A percentile compares a stretch with the other conserved stretches of the same genome.
Conservation (phyloP, 495 filamentous ascomycete species). For the Clavariopsis aquatica region DNA sequence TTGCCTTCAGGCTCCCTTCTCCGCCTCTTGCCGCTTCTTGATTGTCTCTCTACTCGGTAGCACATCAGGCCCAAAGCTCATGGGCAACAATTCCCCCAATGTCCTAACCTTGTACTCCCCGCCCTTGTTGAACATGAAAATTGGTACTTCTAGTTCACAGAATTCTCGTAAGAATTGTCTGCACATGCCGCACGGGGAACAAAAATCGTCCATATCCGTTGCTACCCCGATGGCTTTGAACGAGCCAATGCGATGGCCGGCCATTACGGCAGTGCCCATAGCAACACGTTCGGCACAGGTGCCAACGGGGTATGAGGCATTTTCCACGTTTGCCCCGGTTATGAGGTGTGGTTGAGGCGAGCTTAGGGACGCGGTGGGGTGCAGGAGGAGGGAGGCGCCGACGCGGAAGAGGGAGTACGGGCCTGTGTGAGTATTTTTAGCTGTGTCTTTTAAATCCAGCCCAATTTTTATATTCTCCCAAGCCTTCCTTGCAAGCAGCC, state of each 20-base stretch:
- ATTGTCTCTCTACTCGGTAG: constrained; percentile 32
- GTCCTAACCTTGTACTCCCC: constrained; percentile 68
- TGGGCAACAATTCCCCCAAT: constrained; percentile 56
- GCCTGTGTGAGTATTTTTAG: constrained; percentile 50
- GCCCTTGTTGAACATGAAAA: constrained; percentile 89
- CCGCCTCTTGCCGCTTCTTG: constrained; percentile 11
- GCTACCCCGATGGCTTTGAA: constrained; percentile 87
- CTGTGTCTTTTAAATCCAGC: neutral
- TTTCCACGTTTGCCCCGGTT: constrained; percentile 89
- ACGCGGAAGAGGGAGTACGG: constrained; percentile 95
- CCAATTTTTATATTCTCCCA: neutral
- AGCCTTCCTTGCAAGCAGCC: neutral
- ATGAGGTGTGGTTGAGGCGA: constrained; percentile 37
- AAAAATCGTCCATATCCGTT: constrained; percentile 64
- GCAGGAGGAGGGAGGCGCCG: constrained; percentile 74
- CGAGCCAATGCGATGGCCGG: constrained; percentile 52
- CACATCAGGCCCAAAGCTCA: constrained; percentile 38
- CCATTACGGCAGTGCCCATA: constrained; percentile 74
- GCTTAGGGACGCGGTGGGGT: constrained; percentile 43
- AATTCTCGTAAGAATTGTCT: constrained; percentile 52
- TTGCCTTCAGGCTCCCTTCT: neutral
- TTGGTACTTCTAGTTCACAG: constrained; percentile 58
- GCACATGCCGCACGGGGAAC: constrained; percentile 58
- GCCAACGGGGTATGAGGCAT: constrained; percentile 86
- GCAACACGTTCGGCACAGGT: constrained; percentile 93